These are phyloP conservation scores for Aspergillus ostianus DNA, from an alignment of 495 filamentous ascomycete genomes.

Conservation along the genomic window DNA sequence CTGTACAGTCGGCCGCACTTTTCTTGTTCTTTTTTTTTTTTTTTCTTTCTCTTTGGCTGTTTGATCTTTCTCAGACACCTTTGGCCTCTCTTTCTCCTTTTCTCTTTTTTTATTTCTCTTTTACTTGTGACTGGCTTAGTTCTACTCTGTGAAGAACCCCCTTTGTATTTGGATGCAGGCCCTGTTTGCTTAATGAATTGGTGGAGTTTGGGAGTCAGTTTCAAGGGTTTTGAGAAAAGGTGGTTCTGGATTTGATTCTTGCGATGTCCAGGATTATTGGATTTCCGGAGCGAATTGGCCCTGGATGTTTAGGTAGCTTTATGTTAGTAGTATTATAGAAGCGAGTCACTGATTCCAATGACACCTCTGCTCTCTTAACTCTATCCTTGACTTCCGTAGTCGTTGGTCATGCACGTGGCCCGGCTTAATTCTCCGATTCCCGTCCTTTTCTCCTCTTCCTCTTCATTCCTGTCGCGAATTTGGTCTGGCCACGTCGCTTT, in stretches of 20 bases:
- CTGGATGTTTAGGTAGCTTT: conserved; percentile 16
- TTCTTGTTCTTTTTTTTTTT: not conserved
- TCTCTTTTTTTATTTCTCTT: not conserved
- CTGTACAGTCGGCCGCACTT: not conserved
- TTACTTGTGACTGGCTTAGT: conserved; percentile 1
- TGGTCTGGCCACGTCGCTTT: no score
- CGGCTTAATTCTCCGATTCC: not conserved
- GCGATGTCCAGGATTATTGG: conserved; percentile 6
- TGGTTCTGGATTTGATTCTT: conserved; percentile 14
- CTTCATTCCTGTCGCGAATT: no score
- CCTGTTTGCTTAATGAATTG: conserved; percentile 13
- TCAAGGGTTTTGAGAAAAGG: conserved; percentile 17
- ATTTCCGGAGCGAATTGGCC: conserved; percentile 12
- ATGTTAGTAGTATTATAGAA: not conserved
- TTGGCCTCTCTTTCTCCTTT: not conserved
- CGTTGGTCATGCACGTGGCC: not conserved
- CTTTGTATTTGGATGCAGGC: not conserved
- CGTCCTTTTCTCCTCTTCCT: no score
- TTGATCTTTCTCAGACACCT: not conserved
- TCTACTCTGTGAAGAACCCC: not conserved
- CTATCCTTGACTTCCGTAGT: no score
- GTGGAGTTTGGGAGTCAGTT: conserved; percentile 16
- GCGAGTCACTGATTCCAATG: not conserved
- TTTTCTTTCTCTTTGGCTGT: not conserved
- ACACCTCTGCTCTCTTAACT: not conserved